Evolutionary conservation across 495 filamentous ascomycete species (phyloP).

Genomic region (Podospora didyma): DNA sequence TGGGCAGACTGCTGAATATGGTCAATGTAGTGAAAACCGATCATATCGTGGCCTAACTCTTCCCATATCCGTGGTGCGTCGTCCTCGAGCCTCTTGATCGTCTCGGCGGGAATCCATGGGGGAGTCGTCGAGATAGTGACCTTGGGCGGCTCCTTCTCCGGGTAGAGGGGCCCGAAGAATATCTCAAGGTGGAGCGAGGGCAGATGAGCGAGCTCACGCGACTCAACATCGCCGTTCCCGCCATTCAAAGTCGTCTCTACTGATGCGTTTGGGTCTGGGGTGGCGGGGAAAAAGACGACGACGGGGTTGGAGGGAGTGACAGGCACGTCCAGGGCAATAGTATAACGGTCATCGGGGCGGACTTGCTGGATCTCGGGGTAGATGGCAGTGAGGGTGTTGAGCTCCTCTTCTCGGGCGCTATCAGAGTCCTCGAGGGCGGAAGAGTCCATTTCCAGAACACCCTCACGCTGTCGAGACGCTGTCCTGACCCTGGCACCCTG

Average conservation of each 20-base stretch:
- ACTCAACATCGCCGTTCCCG: conserved; percentile 35
- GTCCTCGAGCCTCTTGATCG: conserved; percentile 53
- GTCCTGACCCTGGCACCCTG: too few species aligned
- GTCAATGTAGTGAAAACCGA: conserved; percentile 85
- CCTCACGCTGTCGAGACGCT: neutral
- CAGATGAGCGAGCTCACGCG: conserved; percentile 66
- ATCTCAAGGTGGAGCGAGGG: conserved; percentile 70
- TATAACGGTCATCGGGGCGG: conserved; percentile 55
- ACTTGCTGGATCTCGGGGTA: conserved; percentile 74
- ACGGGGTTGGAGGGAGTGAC: conserved; percentile 68
- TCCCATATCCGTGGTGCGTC: conserved; percentile 72
- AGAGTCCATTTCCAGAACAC: conserved; percentile 13
- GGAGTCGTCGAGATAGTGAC: conserved; percentile 62
- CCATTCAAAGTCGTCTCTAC: neutral
- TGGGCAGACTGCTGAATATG: conserved; percentile 78
- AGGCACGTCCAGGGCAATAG: conserved; percentile 65
- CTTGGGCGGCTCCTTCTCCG: conserved; percentile 59
- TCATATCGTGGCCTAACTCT: conserved; percentile 69
- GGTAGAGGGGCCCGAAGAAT: conserved; percentile 71
- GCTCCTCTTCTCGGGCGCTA: conserved; percentile 73
- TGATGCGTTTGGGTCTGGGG: conserved; percentile 7
- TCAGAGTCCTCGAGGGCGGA: conserved; percentile 31
- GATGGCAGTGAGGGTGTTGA: conserved; percentile 80
- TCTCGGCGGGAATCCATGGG: conserved; percentile 63
- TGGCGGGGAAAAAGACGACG: conserved; percentile 62